These are phyloP conservation scores for Paramecium primaurelia DNA, from an alignment of 73 alveolate species.

Conservation along the genomic window DNA sequence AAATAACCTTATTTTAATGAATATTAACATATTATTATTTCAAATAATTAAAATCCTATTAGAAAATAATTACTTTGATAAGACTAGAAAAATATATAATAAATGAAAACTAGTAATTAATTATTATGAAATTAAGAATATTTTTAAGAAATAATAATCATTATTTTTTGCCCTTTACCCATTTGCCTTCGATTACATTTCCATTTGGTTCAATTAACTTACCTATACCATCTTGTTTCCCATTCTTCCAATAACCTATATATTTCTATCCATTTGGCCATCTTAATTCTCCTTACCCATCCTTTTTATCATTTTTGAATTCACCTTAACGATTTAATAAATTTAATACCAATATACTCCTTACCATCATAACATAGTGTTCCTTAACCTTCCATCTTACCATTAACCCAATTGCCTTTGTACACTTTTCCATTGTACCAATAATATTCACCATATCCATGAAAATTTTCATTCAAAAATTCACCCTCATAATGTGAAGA, in stretches of 20 bases:
- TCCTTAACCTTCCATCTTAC: constrained; percentile 34
- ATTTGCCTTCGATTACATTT: neutral
- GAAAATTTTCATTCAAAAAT: neutral
- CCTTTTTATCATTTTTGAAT: neutral
- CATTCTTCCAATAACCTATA: neutral
- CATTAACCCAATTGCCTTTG: constrained; percentile 37
- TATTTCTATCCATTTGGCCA: neutral
- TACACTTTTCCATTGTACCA: constrained; percentile 75
- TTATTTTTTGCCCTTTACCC: constrained; percentile 10
- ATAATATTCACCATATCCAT: constrained; percentile 37
- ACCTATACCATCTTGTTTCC: neutral
- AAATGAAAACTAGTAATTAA: too few species aligned
- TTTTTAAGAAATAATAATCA: neutral
- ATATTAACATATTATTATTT: neutral
- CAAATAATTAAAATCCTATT: neutral
- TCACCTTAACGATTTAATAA: neutral
- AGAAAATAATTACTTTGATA: neutral
- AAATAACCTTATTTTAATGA: neutral
- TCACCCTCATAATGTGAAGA: neutral
- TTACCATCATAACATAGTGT: neutral
- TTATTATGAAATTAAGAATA: neutral
- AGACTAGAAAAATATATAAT: neutral
- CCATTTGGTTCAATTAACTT: neutral
- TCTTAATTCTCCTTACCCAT: neutral
- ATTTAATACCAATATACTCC: neutral